phyloP scores from a whole-genome alignment of 345 rosid genomes.

The Orychophragmus violaceus region DNA sequence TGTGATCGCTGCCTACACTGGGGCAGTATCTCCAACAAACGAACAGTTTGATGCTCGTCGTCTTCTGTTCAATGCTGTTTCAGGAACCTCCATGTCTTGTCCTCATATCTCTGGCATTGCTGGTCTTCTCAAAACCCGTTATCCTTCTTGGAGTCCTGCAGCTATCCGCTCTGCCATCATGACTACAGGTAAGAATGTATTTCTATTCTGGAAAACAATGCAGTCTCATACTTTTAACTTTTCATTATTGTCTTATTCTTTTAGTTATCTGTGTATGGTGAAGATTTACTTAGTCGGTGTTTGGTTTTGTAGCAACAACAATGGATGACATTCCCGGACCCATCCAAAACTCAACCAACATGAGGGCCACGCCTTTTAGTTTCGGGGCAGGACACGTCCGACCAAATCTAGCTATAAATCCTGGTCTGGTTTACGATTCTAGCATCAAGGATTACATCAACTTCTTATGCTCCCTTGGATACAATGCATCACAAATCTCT shows the following conservation, averaged over 20 bases:
- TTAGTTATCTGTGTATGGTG: background rate
- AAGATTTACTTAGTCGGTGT: background rate
- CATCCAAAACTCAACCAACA: slow-evolving; percentile 36
- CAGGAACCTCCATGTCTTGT: slow-evolving; percentile 91
- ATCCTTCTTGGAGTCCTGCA: slow-evolving; percentile 79
- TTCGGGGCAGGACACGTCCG: slow-evolving; percentile 78
- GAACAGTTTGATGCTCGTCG: slow-evolving; percentile 47
- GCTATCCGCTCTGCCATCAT: slow-evolving; percentile 78
- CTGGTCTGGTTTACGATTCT: slow-evolving; percentile 72
- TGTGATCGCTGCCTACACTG: slow-evolving; percentile 67
- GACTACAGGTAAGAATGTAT: slow-evolving; percentile 48
- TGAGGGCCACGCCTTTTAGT: slow-evolving; percentile 60
- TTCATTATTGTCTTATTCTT: too few relatives aligned
- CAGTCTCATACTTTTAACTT: too few relatives aligned
- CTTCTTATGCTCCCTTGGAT: slow-evolving; percentile 63
- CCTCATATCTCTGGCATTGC: slow-evolving; percentile 78
- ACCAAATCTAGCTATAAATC: slow-evolving; percentile 76
- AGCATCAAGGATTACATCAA: slow-evolving; percentile 49
- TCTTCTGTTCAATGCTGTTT: slow-evolving; percentile 40
- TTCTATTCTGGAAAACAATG: background rate
- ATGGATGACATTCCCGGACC: slow-evolving; percentile 44
- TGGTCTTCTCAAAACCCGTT: slow-evolving; percentile 64
- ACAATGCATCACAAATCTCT: slow-evolving; percentile 45
- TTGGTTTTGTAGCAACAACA: slow-evolving; percentile 38
- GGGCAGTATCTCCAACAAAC: slow-evolving; percentile 49